Percentiles rank a stretch among this genome's conserved stretches.
These are phyloP conservation scores for Ramularia endophylla DNA, from an alignment of 2,329 filamentous ascomycete species.

Conservation along the genomic window DNA sequence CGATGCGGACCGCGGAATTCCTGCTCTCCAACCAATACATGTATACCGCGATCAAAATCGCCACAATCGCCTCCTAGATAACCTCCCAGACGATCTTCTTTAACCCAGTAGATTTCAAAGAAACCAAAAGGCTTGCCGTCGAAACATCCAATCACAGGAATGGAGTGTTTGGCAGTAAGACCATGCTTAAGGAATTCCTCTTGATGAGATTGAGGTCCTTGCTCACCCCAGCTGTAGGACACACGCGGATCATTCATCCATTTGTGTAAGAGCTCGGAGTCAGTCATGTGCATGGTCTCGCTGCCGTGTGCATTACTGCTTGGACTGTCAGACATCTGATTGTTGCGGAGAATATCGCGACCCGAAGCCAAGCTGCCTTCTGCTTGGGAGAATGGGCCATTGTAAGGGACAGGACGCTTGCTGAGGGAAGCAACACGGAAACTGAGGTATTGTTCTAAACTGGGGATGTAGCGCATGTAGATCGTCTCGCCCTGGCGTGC, in stretches of 20 bases:
- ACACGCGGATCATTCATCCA: constrained; percentile 91
- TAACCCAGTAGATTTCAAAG: constrained; percentile 98
- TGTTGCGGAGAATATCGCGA: constrained; percentile 14
- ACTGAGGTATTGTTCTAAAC: constrained; percentile 74
- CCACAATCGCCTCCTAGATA: constrained; percentile 62
- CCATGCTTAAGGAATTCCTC: constrained; percentile 62
- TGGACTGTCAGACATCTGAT: constrained; percentile 25
- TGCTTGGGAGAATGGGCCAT: constrained; percentile 46
- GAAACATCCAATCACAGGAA: constrained; percentile 90
- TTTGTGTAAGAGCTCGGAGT: constrained; percentile 65
- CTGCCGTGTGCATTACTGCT: neutral
- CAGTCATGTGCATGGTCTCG: constrained; percentile 37
- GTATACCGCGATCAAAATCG: constrained; percentile 83
- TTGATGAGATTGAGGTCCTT: constrained; percentile 50
- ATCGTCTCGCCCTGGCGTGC: constrained; percentile 86
- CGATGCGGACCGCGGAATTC: constrained; percentile 76
- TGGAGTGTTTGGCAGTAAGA: constrained; percentile 66
- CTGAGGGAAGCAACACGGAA: constrained; percentile 78
- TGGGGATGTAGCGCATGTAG: constrained; percentile 82
- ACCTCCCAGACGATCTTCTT: constrained; percentile 74
- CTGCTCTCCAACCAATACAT: constrained; percentile 85
- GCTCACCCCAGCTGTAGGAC: constrained; percentile 74
- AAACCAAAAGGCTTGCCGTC: constrained; percentile 94
- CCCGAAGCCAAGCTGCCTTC: constrained; percentile 29
- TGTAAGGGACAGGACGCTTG: constrained; percentile 56